Evolutionary conservation across 2,329 filamentous ascomycete genomes (phyloP).

Genomic region (Mycocentrospora acerina): DNA sequence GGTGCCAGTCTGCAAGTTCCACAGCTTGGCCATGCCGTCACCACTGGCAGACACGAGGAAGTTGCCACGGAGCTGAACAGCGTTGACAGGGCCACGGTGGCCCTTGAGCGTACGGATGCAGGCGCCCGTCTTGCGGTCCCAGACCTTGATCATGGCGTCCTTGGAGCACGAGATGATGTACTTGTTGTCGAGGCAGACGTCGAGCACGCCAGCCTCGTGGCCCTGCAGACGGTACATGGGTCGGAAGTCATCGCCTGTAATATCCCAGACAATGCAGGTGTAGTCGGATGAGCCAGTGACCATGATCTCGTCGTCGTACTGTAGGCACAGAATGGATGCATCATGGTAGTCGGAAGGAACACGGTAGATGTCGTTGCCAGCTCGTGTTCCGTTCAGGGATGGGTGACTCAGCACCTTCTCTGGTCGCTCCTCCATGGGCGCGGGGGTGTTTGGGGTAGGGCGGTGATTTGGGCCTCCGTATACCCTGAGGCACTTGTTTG

Average conservation of each 20-base stretch:
- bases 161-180: constrained; percentile 98
- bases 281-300: constrained; percentile 94
- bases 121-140: constrained; percentile 78
- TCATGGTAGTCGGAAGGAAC: constrained; percentile 67
- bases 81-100: constrained; percentile 91
- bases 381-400: constrained; percentile 50
- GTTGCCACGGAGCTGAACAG: constrained; percentile 91
- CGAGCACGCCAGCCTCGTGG: constrained; percentile 86
- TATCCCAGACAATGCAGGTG: constrained; percentile 87
- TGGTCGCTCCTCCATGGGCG: constrained; percentile 43
- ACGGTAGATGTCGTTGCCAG: constrained; percentile 50
- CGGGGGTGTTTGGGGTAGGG: constrained; percentile 54
- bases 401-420: constrained; percentile 48
- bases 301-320: constrained; percentile 90
- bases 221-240: constrained; percentile 76
- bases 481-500: constrained; percentile 78
- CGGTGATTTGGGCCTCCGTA: constrained; percentile 73
- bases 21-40: constrained; percentile 89
- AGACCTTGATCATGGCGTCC: constrained; percentile 89
- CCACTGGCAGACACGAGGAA: constrained; percentile 91
- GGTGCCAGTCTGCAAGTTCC: constrained; percentile 87
- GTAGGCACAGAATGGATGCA: constrained; percentile 90
- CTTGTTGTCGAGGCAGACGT: constrained; percentile 87
- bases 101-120: constrained; percentile 79
- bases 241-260: constrained; percentile 64